Evolutionary conservation across 2,329 filamentous ascomycete genomes (phyloP), one percentile per base, ranked within the genome.

Genomic region (Berkeleyomyces rouxiae): DNA sequence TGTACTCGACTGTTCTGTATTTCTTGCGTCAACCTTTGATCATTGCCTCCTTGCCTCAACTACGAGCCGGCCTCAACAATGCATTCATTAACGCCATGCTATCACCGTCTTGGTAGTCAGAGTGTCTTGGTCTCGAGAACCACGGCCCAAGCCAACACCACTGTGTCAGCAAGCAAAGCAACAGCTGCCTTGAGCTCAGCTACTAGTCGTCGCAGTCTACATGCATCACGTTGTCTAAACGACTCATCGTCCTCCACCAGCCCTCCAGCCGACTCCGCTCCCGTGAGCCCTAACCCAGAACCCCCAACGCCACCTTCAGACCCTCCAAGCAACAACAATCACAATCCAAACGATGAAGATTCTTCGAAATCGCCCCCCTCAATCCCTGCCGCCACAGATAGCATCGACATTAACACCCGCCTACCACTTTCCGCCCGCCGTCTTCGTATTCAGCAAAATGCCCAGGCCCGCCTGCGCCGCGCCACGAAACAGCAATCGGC

Each of bases 361-460:
- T n/a, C 51, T 13, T 16, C 51, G n/a, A 55, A 31, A 4, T 7
- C 49, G 7, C 39, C 33, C 4, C 11, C 51, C 36, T 55, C 51
- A 3, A 37, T 3, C 1, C 6, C 51, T 7, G n/a, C 33, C 4
- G 13, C 51, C 13, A 11, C 23, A n/a, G 44, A 49, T 23, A 39
- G 16, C 43, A 44, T n/a, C 7, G 44, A 16, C 7, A 43, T 59
- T 5, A 53, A 39, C 37, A 61, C 51, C n/a, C 61, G 61, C 7
- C 36, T 65, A 10, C 58, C 63, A 49, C 57, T 62, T 4, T 49
- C 60, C 4, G 63, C 39, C 37, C 59, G 63, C 43, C 58, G 59
- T 7, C 36, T 65, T 7, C 61, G 62, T 31, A 61, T 63, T 51
- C 63, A 61, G 43, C 33, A 42, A 10, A 51, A 16, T 47, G 42